Conservation (phyloP, 805 yeast genomes). For the Lachancea fermentati region DNA sequence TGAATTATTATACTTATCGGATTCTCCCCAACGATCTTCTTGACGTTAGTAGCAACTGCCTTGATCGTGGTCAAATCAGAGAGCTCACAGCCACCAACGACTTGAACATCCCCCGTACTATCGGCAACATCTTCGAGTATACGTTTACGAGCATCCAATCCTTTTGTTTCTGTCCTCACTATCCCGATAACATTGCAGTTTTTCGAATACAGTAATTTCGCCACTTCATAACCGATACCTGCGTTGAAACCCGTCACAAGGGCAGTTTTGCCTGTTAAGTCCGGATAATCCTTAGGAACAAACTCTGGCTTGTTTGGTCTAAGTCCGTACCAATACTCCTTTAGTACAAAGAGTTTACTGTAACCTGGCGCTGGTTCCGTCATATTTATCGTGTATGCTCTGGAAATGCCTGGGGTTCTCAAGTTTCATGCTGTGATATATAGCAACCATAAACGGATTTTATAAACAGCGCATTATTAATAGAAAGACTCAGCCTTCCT, state of each 20-base stretch:
- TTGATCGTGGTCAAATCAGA: slow-evolving; percentile 35
- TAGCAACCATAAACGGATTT: too few relatives aligned
- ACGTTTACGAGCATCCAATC: slow-evolving; percentile 28
- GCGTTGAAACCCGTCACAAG: slow-evolving; percentile 38
- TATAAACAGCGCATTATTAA: too few relatives aligned
- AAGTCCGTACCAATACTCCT: slow-evolving; percentile 20
- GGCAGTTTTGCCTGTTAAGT: slow-evolving; percentile 35
- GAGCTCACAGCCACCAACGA: slow-evolving; percentile 33
- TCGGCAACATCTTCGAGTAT: slow-evolving; percentile 24
- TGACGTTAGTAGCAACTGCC: slow-evolving; percentile 25
- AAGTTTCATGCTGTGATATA: too few relatives aligned
- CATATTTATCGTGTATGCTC: too few relatives aligned
- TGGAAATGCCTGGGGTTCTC: too few relatives aligned
- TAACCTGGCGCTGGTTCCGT: slow-evolving; percentile 24
- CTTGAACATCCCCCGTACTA: slow-evolving; percentile 22
- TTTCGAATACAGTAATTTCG: slow-evolving; percentile 26
- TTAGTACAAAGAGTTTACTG: slow-evolving; percentile 10
- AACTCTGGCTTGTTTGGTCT: slow-evolving; percentile 27
- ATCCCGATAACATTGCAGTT: slow-evolving; percentile 32
- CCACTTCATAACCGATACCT: slow-evolving; percentile 34
- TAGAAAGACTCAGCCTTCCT: too few relatives aligned
- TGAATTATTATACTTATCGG: slow-evolving; percentile 32
- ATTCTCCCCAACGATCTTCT: slow-evolving; percentile 12
- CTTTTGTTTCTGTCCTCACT: slow-evolving; percentile 33
- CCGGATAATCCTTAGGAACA: slow-evolving; percentile 33